phyloP scores from a whole-genome alignment of 2,329 filamentous ascomycete genomes.

The Colletotrichum magnum region DNA sequence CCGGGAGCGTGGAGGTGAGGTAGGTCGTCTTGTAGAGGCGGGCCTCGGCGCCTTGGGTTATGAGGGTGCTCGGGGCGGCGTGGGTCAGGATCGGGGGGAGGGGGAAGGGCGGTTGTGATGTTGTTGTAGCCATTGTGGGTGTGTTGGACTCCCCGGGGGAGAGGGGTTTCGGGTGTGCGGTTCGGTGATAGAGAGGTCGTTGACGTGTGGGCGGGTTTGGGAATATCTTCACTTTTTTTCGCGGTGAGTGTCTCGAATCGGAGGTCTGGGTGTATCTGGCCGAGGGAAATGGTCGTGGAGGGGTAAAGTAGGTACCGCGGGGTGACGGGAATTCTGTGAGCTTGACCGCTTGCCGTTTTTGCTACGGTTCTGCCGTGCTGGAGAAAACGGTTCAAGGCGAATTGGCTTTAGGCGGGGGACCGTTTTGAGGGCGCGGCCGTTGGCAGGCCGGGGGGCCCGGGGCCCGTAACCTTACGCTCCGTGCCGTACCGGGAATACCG shows the following conservation, averaged over 20 bases:
- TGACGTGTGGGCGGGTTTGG: slow-evolving; percentile 4
- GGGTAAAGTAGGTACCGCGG: slow-evolving; percentile 5
- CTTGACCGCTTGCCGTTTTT: slow-evolving; percentile 1
- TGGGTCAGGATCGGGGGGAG: slow-evolving; percentile 77
- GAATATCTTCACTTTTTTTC: slow-evolving; percentile 36
- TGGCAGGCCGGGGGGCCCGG: slow-evolving; percentile 3
- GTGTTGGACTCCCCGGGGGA: neutral
- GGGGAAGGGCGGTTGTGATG: slow-evolving; percentile 51
- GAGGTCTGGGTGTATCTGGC: neutral
- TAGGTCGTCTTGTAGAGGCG: slow-evolving; percentile 91
- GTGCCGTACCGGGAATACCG: neutral
- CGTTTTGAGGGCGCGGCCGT: slow-evolving; percentile 1
- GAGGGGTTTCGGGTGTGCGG: too few relatives aligned
- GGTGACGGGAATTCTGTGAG: neutral
- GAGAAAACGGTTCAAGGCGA: neutral
- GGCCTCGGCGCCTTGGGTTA: slow-evolving; percentile 96
- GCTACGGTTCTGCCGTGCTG: slow-evolving; percentile 7
- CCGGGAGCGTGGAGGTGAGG: slow-evolving; percentile 76
- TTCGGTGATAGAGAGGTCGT: neutral
- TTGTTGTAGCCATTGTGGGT: slow-evolving; percentile 3
- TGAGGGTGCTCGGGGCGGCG: slow-evolving; percentile 73
- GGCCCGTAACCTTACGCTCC: neutral
- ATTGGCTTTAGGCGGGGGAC: slow-evolving; percentile 1
- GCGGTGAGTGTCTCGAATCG: neutral
- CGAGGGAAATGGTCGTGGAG: slow-evolving; percentile 8